Base-by-base conservation (phyloP, 169 alveolate genomes). In the Plasmodium knowlesi region DNA sequence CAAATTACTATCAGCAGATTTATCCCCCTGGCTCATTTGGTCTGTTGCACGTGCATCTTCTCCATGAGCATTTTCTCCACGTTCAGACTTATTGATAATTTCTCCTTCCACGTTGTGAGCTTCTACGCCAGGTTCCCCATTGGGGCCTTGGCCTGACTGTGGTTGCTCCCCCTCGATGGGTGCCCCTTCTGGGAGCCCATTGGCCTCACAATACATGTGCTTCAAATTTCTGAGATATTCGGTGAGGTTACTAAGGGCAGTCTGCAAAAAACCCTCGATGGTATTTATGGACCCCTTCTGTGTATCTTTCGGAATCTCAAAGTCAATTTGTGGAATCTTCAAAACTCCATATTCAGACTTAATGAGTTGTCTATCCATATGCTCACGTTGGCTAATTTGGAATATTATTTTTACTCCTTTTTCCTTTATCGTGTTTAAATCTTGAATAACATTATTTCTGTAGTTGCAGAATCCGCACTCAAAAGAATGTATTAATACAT, bases 241-340 rank as follows among this genome's bases (percentile, higher is more conserved):
- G 9, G 71, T 92, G 28, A 96, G 84, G 50, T 79, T 78, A 16
- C 61, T 82, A 32, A 92, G 39, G 6, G 95, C 83, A 30, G 92
- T 88, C 28, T 83, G 71, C 19, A 96, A 25, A 46, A 89, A 94
- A 0, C 97, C 97, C 71, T 96, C 97, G 8, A 99, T 92, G 8
- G 99, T 99, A 79, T 98, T 98, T 32, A 99, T 97, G 22, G 97
- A 95, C 9, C 99, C 99, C 93, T 98, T 98, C 93, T 98, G 98
- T 0, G 99, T 96, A 83, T 93, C 95, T 16, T 98, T 95, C 46
- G 99, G 99, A 83, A 99, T 97, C 93, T 98, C 99, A 57, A 99
- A 96, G 37, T 98, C 99, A 61, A 98, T 94, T 79, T 98, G 99
- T 4, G 98, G 99, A 86, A 98, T 94, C 39, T 92, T 96, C 39